Evolutionary conservation across 148 eudicot species (phyloP).

Genomic region (Chenopodium formosanum): DNA sequence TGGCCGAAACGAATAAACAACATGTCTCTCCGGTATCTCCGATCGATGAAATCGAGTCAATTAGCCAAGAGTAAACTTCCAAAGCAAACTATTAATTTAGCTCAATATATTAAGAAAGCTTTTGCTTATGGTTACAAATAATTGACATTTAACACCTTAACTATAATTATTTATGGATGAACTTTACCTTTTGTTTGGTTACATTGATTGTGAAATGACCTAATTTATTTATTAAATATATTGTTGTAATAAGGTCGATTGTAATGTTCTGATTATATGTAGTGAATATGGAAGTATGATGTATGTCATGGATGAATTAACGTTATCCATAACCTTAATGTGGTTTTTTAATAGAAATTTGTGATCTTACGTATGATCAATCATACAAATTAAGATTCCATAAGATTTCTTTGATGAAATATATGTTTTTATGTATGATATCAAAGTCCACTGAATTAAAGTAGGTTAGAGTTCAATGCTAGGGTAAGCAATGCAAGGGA

Average conservation of each 20-base stretch:
- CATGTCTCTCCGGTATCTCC: not conserved
- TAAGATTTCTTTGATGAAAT: not conserved
- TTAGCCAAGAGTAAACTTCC: not conserved
- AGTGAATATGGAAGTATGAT: not conserved
- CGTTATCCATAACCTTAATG: not conserved
- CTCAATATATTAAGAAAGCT: not conserved
- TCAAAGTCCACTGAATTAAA: constrained; percentile 6
- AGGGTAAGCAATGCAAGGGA: not conserved
- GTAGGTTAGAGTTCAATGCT: not conserved
- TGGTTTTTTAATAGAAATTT: not conserved
- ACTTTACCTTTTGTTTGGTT: not conserved
- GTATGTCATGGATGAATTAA: not conserved
- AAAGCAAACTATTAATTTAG: not conserved
- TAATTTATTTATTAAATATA: not conserved
- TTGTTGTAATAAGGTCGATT: not conserved
- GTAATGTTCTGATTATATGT: not conserved
- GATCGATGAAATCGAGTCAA: not conserved
- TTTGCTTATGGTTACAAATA: not conserved
- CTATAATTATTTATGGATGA: not conserved
- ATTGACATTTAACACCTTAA: not conserved
- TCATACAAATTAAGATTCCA: constrained; percentile 2
- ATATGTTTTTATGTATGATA: constrained; percentile 13
- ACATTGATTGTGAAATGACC: not conserved
- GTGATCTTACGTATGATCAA: constrained; percentile 1
- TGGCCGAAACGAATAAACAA: not conserved